These are phyloP conservation scores for Malassezia sp. DNA, from an alignment of 1,284 basidiomycete species.

Conservation along the genomic window DNA sequence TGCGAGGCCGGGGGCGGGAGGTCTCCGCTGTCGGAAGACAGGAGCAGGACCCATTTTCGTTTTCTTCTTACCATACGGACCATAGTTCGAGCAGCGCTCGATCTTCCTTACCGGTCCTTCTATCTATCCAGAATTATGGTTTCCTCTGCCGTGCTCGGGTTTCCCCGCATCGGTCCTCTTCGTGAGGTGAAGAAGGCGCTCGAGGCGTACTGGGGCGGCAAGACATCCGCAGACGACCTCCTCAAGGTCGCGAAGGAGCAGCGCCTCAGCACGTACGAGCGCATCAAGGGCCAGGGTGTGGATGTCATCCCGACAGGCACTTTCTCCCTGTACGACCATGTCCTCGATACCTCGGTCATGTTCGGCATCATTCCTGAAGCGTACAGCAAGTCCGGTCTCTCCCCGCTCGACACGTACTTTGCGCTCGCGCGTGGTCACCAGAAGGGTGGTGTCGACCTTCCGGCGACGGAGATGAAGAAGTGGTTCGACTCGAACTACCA, in stretches of 20 bases:
- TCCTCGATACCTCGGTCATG: slow-evolving; percentile 89
- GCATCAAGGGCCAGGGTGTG: slow-evolving; percentile 76
- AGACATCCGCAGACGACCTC: slow-evolving; percentile 77
- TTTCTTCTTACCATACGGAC: slow-evolving; percentile 10
- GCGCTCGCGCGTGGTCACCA: slow-evolving; percentile 98
- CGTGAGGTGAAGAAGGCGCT: slow-evolving; percentile 94
- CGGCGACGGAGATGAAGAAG: slow-evolving; percentile 98
- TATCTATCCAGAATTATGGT: slow-evolving; percentile 11
- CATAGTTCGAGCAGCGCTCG: slow-evolving; percentile 7
- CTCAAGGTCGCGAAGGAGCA: slow-evolving; percentile 77
- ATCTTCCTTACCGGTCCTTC: slow-evolving; percentile 5
- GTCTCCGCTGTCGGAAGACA: background rate
- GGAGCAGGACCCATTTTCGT: background rate
- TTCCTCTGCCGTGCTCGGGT: slow-evolving; percentile 59
- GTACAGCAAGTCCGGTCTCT: slow-evolving; percentile 76
- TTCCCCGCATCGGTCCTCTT: slow-evolving; percentile 90
- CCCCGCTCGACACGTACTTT: slow-evolving; percentile 77
- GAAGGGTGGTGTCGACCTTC: slow-evolving; percentile 79
- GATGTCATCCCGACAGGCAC: slow-evolving; percentile 90
- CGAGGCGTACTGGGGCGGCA: slow-evolving; percentile 78
- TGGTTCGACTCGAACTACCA: slow-evolving; percentile 99
- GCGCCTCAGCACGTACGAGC: slow-evolving; percentile 80
- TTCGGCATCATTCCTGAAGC: slow-evolving; percentile 96
- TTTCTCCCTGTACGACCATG: slow-evolving; percentile 97
- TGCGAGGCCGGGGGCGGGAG: background rate